Percentiles rank a stretch among this genome's conserved stretches.
phyloP scores from a whole-genome alignment of 306 rosid species.

The Benincasa hispida region DNA sequence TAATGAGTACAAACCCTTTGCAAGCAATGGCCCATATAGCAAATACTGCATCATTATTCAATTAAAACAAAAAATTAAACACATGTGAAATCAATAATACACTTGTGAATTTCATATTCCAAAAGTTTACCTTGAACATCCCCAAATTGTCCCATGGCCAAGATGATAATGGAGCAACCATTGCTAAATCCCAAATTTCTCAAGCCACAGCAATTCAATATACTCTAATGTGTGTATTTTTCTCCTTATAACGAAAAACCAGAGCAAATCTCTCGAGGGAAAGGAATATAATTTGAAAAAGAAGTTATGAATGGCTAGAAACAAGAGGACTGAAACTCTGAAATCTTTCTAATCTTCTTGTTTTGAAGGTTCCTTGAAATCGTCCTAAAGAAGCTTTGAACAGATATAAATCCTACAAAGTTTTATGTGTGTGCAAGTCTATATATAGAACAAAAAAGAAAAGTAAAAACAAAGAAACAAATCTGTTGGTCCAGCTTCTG shows the following conservation, averaged over 20 bases:
- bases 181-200: background rate
- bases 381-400: background rate
- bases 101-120: background rate
- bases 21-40: slow-evolving; percentile 33
- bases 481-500: background rate
- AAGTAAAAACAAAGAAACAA: no score
- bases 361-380: background rate
- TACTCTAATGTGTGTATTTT: background rate
- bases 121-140: slow-evolving; percentile 40
- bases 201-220: background rate
- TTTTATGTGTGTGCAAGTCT: background rate
- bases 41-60: background rate
- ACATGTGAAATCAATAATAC: background rate
- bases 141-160: slow-evolving; percentile 93
- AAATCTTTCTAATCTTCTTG: background rate
- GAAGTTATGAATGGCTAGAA: no score
- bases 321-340: no score
- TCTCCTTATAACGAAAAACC: no score
- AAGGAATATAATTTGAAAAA: no score
- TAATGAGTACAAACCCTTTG: slow-evolving; percentile 32
- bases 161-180: slow-evolving; percentile 54
- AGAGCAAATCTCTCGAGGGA: no score
- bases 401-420: background rate
- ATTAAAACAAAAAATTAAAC: no score
- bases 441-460: no score